phyloP scores from a whole-genome alignment of 192 early-diverging fungal genomes.

The Coemansia sp. region DNA sequence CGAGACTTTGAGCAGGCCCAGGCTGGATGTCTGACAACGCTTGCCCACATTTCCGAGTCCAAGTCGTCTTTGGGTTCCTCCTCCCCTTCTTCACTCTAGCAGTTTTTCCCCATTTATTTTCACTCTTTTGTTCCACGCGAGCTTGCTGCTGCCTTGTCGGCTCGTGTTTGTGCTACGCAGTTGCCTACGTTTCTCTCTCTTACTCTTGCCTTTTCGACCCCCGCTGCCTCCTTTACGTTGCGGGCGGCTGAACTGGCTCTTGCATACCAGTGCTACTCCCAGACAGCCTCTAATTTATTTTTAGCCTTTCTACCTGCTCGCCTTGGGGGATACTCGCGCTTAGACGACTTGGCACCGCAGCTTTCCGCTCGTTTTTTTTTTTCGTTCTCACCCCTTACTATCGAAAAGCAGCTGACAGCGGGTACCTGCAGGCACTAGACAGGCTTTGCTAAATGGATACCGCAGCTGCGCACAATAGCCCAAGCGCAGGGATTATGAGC shows the following conservation, averaged over 20 bases:
- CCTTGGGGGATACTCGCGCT: not conserved
- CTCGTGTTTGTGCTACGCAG: not conserved
- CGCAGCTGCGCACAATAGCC: slow-evolving; percentile 21
- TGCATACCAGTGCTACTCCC: not conserved
- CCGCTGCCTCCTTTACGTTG: not conserved
- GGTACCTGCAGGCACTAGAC: not conserved
- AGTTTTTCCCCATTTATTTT: not conserved
- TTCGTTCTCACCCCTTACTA: not conserved
- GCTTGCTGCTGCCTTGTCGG: not conserved
- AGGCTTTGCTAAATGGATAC: slow-evolving; percentile 3
- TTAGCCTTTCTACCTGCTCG: not conserved
- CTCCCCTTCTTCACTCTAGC: not conserved
- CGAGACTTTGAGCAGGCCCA: not conserved
- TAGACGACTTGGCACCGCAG: not conserved
- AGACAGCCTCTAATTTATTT: not conserved
- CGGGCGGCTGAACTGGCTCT: not conserved
- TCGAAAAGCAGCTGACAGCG: not conserved
- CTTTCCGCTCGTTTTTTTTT: not conserved
- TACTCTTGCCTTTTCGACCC: not conserved
- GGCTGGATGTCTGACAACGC: not conserved
- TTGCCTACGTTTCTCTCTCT: not conserved
- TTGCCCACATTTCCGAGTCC: slow-evolving; percentile 2
- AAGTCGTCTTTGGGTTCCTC: not conserved
- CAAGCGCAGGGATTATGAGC: slow-evolving; percentile 15
- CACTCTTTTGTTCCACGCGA: not conserved